Base-by-base conservation (phyloP, 2,329 filamentous ascomycete species). In the Colletotrichum caudatum region DNA sequence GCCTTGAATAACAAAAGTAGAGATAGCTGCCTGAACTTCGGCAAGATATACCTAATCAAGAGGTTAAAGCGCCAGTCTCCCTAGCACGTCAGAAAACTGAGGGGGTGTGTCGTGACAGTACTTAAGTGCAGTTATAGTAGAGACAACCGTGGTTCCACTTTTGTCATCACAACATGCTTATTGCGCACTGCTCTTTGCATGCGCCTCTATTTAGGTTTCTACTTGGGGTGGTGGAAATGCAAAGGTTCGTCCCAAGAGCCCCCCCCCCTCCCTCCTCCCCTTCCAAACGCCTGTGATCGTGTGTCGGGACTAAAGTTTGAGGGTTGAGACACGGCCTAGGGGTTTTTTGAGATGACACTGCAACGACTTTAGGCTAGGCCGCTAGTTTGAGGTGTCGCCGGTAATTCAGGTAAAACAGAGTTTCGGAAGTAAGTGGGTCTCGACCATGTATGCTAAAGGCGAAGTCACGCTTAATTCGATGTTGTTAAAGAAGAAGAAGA, bases 171-270 rank as follows among this genome's bases (percentile, higher is more conserved):
- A n/a, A 39, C 33, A 26, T 26, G 12, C 5, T 41, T 39, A 44
- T 18, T 20, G 39, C 14, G 39, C 39, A 41, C 16, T 41, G 53
- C 33, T 12, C 33, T 12, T 20, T 33, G 23, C 44, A 41, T 35
- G 26, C 29, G 11, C 39, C 8, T 1, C n/a, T 16, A 18, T 23
- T 57, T 26, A 60, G 44, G 29, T 33, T 60, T 23, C 4, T 8
- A 23, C 18, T 1, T 14, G 8, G 5, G 46, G 9, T 2, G 4
- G 16, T 29, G 4, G n/a, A 23, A 35, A 20, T 46, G 29, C 12
- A n/a, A 20, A 60, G 16, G 57, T 60, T 60, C 57, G 57, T 60
- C 57, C 39, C 39, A 60, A 60, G 16, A 12, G 9, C 57, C 6
- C 6, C 39, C 39, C 1, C 8, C 44, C 18, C 20, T 11, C 39